phyloP scores from a whole-genome alignment of 352 stramenopile genomes.

The Globisporangium rhizosaccharum region DNA sequence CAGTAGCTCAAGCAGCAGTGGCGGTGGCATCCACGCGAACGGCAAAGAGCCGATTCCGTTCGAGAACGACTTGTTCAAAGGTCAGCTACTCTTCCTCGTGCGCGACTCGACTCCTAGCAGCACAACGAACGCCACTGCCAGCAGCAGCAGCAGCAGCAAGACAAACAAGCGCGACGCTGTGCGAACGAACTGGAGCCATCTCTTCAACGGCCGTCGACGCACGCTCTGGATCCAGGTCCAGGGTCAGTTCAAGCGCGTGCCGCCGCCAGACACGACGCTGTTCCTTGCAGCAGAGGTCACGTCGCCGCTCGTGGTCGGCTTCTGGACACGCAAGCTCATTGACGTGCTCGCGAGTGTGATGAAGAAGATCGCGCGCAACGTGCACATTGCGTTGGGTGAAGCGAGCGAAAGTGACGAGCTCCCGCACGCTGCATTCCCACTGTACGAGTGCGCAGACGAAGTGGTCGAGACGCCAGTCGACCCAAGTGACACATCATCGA shows the following conservation, averaged over 20 bases:
- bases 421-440: conserved; percentile 40
- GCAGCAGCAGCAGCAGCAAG: background rate
- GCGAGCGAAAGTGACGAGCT: conserved; percentile 16
- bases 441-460: conserved; percentile 48
- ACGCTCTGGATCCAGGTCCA: conserved; percentile 59
- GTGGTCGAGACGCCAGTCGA: conserved; percentile 26
- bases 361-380: conserved; percentile 27
- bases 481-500: background rate
- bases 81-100: conserved; percentile 32
- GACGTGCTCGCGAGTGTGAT: conserved; percentile 29
- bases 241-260: conserved; percentile 43
- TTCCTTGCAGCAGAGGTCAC: conserved; percentile 52
- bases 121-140: background rate
- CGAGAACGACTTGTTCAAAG: conserved; percentile 39
- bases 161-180: background rate
- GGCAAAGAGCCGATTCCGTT: conserved; percentile 33
- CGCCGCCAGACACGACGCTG: conserved; percentile 22
- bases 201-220: conserved; percentile 32
- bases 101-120: conserved; percentile 13
- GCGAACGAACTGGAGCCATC: conserved; percentile 18
- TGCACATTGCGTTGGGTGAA: conserved; percentile 36
- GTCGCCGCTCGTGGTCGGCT: conserved; percentile 20
- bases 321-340: conserved; percentile 31
- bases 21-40: conserved; percentile 15
- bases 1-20: conserved; percentile 1